phyloP scores from a whole-genome alignment of 495 filamentous ascomycete genomes.

The Evansstolkia leycettana region DNA sequence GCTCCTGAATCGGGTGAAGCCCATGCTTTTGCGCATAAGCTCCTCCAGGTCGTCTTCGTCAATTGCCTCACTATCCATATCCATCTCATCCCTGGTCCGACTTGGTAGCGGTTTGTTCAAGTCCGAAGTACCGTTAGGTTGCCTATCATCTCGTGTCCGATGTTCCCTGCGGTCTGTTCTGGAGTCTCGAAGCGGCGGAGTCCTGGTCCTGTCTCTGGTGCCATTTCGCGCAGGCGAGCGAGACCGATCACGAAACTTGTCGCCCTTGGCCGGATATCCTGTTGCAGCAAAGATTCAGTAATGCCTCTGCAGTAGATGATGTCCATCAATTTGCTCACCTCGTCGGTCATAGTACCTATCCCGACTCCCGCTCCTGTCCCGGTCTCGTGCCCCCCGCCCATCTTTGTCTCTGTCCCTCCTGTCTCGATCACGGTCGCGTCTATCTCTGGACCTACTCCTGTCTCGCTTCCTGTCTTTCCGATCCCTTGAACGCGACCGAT shows the following conservation, averaged over 20 bases:
- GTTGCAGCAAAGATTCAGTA: conserved; percentile 7
- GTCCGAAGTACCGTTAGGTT: conserved; percentile 16
- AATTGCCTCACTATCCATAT: conserved; percentile 32
- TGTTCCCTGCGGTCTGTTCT: conserved; percentile 11
- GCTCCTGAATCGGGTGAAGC: conserved; percentile 71
- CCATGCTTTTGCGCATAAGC: conserved; percentile 75
- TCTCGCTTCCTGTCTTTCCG: conserved; percentile 27
- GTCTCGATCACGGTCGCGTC: conserved; percentile 24
- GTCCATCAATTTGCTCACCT: conserved; percentile 18
- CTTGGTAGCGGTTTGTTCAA: conserved; percentile 4
- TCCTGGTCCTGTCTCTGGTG: conserved; percentile 20
- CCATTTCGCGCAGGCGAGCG: conserved; percentile 34
- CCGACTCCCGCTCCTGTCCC: conserved; percentile 34
- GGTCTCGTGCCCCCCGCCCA: conserved; percentile 22
- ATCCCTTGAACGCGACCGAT: conserved; percentile 32
- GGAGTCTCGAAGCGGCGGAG: conserved; percentile 23
- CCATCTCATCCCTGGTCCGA: conserved; percentile 27
- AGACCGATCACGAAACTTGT: conserved; percentile 29
- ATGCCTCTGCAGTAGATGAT: too few relatives aligned
- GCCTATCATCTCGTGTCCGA: conserved; percentile 6
- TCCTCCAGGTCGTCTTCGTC: conserved; percentile 58
- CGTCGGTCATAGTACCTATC: conserved; percentile 33
- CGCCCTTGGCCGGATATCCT: conserved; percentile 23
- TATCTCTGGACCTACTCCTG: conserved; percentile 34
- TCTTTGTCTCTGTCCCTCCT: conserved; percentile 29